Evolutionary conservation across 768 basidiomycete genomes (phyloP).

Genomic region (Leccinum uliginosum): DNA sequence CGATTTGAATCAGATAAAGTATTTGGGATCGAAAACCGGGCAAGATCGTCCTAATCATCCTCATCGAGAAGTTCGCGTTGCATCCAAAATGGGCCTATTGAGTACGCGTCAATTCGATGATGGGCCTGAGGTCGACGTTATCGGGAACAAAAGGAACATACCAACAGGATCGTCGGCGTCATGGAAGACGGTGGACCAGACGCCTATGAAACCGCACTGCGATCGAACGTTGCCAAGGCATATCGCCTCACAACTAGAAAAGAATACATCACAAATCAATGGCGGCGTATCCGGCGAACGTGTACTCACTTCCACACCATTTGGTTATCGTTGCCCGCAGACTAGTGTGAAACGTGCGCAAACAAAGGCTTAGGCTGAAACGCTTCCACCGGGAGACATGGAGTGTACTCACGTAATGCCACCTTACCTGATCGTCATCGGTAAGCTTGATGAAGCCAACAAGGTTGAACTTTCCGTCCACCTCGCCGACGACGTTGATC

Average conservation of each 20-base stretch:
- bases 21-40: not conserved
- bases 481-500: slow-evolving; percentile 51
- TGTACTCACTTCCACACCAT: slow-evolving; percentile 53
- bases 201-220: slow-evolving; percentile 51
- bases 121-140: no score
- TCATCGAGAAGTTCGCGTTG: slow-evolving; percentile 22
- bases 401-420: slow-evolving; percentile 53
- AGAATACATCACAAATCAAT: not conserved
- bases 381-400: not conserved
- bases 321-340: slow-evolving; percentile 48
- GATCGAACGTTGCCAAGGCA: slow-evolving; percentile 61
- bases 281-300: not conserved
- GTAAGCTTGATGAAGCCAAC: slow-evolving; percentile 53
- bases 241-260: slow-evolving; percentile 54
- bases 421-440: slow-evolving; percentile 52
- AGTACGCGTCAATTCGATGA: not conserved
- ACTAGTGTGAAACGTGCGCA: slow-evolving; percentile 25
- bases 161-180: slow-evolving; percentile 47
- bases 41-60: slow-evolving; percentile 13
- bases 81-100: slow-evolving; percentile 29
- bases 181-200: slow-evolving; percentile 48
- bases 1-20: not conserved
- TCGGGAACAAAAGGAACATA: slow-evolving; percentile 12
- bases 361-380: slow-evolving; percentile 1
- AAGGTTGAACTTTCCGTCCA: slow-evolving; percentile 47